Conservation (phyloP, 2,329 filamentous ascomycete species). For the Fusarium armeniacum region DNA sequence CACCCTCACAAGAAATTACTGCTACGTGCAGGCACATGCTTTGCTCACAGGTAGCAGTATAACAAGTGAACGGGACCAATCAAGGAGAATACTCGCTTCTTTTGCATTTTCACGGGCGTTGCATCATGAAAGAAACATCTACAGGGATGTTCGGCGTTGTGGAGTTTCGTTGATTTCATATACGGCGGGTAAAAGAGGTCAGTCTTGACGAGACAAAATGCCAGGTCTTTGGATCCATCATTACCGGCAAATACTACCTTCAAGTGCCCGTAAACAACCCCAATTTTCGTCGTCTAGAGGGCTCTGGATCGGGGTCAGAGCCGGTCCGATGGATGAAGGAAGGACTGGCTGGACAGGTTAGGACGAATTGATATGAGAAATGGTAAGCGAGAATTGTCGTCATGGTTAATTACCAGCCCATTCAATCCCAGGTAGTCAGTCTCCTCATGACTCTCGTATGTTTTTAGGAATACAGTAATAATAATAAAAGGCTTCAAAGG, state of each 20-base stretch:
- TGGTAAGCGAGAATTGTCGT: slow-evolving; percentile 18
- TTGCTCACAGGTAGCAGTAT: slow-evolving; percentile 3
- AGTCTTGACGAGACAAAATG: slow-evolving; percentile 8
- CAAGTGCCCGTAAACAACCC: slow-evolving; percentile 9
- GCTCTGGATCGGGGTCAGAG: slow-evolving; percentile 36
- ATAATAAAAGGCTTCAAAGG: neutral
- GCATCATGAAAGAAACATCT: slow-evolving; percentile 25
- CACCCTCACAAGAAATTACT: neutral
- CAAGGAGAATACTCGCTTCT: slow-evolving; percentile 24
- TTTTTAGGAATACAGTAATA: too few species aligned
- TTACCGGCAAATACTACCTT: neutral
- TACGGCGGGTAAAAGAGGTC: slow-evolving; percentile 24
- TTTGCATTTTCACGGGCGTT: slow-evolving; percentile 25
- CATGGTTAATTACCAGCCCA: neutral
- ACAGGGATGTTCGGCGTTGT: slow-evolving; percentile 37
- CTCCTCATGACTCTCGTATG: neutral
- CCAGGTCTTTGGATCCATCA: neutral
- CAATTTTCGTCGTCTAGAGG: slow-evolving; percentile 28
- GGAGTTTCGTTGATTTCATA: slow-evolving; percentile 31
- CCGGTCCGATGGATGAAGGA: slow-evolving; percentile 31
- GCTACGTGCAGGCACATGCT: slow-evolving; percentile 3
- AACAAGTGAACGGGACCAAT: slow-evolving; percentile 6
- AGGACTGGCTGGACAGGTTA: neutral
- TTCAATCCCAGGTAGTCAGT: neutral
- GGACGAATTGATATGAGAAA: slow-evolving; percentile 22